Conservation (phyloP, 306 rosid genomes). For the Pueraria montana region DNA sequence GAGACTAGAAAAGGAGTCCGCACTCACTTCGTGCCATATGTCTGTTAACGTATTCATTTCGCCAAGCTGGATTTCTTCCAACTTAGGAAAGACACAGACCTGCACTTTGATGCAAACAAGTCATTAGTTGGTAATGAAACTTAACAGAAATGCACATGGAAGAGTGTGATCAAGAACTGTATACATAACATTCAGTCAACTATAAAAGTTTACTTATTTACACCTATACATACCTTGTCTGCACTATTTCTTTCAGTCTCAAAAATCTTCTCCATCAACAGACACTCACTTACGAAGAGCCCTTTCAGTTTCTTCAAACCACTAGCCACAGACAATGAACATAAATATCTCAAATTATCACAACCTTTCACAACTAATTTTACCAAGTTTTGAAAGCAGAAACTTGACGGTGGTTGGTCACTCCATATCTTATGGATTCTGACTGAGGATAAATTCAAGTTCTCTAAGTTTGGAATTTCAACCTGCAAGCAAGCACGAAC, state of each 20-base stretch:
- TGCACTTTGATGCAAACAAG: background rate
- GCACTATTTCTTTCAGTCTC: background rate
- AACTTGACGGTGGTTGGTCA: too few species aligned
- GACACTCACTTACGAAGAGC: slow-evolving; percentile 39
- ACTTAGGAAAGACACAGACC: slow-evolving; percentile 9
- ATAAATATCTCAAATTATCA: background rate
- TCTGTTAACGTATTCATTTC: background rate
- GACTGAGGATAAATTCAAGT: too few species aligned
- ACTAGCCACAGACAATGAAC: slow-evolving; percentile 36
- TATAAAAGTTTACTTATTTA: background rate
- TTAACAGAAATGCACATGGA: background rate
- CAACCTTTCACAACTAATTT: slow-evolving; percentile 13
- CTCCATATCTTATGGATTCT: too few species aligned
- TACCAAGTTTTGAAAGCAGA: too few species aligned
- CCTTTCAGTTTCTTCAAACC: slow-evolving; percentile 43
- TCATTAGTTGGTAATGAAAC: background rate
- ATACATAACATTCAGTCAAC: background rate
- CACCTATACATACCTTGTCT: background rate
- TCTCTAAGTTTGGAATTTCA: background rate
- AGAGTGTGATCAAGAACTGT: background rate
- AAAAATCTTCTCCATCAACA: slow-evolving; percentile 40
- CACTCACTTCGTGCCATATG: slow-evolving; percentile 18
- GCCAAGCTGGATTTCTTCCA: slow-evolving; percentile 15
- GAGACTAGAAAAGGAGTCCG: slow-evolving; percentile 14
- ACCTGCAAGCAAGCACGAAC: too few species aligned